Conservation (phyloP, 2,329 filamentous ascomycete species). For the Fusarium sp. region DNA sequence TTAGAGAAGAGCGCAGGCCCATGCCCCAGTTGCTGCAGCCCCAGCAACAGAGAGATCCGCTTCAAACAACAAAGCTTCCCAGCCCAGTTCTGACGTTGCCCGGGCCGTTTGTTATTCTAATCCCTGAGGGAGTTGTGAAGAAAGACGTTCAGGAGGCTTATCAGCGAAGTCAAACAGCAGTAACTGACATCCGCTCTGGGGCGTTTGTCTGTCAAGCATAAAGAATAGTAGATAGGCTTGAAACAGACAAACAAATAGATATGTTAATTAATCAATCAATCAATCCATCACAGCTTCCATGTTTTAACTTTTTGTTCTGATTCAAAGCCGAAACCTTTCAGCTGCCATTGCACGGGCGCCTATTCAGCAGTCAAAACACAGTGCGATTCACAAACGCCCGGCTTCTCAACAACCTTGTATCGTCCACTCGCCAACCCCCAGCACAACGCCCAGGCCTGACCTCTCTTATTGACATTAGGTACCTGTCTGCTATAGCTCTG, state of each 20-base stretch:
- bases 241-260: neutral
- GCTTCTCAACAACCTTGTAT: conserved; percentile 42
- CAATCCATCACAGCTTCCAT: conserved; percentile 10
- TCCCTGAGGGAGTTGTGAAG: conserved; percentile 8
- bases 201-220: conserved; percentile 1
- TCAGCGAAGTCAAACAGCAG: neutral
- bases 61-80: conserved; percentile 36
- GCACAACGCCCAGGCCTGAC: conserved; percentile 29
- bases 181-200: neutral
- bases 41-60: conserved; percentile 37
- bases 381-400: conserved; percentile 30
- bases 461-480: conserved; percentile 31
- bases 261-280: conserved; percentile 3
- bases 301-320: conserved; percentile 3
- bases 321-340: conserved; percentile 23
- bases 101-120: conserved; percentile 9
- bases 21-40: conserved; percentile 42
- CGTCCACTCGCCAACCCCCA: conserved; percentile 39
- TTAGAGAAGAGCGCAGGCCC: conserved; percentile 25
- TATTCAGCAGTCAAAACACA: conserved; percentile 40
- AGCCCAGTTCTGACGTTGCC: conserved; percentile 5
- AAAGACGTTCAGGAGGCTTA: conserved; percentile 22
- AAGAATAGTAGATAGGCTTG: conserved; percentile 3
- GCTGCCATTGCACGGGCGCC: conserved; percentile 23
- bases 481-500: conserved; percentile 26